Conservation (phyloP, 495 filamentous ascomycete genomes). For the Cercophora sp. region DNA sequence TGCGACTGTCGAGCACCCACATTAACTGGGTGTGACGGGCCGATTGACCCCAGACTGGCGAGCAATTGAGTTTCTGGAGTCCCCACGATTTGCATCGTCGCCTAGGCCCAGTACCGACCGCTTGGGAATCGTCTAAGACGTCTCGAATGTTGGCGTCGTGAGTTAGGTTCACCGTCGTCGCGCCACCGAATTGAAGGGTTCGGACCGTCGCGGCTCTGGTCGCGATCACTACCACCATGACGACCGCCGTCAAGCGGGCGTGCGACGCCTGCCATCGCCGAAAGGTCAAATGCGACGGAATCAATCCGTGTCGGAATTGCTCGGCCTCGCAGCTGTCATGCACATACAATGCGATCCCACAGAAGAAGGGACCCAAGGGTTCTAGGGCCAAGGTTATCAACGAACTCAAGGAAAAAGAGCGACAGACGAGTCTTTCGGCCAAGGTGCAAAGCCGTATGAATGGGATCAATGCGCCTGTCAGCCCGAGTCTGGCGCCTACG, state of each 20-base stretch:
- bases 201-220: too few species aligned
- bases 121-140: constrained; percentile 17
- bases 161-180: constrained; percentile 19
- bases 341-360: constrained; percentile 78
- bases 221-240: constrained; percentile 30
- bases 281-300: constrained; percentile 75
- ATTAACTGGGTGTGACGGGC: constrained; percentile 23
- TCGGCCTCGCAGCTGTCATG: constrained; percentile 62
- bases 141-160: constrained; percentile 25
- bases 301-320: constrained; percentile 70
- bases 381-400: constrained; percentile 77
- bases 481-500: constrained; percentile 43
- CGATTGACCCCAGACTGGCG: constrained; percentile 30
- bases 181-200: constrained; percentile 16
- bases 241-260: constrained; percentile 60
- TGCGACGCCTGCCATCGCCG: constrained; percentile 82
- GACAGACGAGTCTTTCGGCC: constrained; percentile 53
- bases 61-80: constrained; percentile 29
- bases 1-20: constrained; percentile 18
- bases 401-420: constrained; percentile 65
- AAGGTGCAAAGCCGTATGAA: constrained; percentile 44
- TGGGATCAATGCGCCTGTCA: constrained; percentile 41
- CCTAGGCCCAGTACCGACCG: constrained; percentile 18
- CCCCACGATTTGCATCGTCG: constrained; percentile 28
- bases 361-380: constrained; percentile 84